Base-by-base conservation (phyloP, 805 yeast species). In the Ogataea nonfermentans region DNA sequence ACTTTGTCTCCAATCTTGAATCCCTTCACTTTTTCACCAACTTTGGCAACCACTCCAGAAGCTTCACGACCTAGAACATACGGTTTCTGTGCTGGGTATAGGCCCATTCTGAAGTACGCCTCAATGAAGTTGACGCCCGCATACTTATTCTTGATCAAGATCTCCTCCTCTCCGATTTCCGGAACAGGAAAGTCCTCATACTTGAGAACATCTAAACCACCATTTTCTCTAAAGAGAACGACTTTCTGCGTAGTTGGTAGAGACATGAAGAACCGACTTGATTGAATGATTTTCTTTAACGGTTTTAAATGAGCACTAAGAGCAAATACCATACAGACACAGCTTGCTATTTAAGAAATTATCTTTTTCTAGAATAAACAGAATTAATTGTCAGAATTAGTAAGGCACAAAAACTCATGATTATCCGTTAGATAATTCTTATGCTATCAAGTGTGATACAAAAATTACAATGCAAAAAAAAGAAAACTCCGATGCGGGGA, bases 111-210 rank as follows among this genome's bases (percentile, higher is more conserved):
- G 67, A 84, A 86, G 63, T 89, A 90, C 4, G 79, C 69, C 54
- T 90, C 97, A 48, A 88, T 83, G 67, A 76, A 84, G 53, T 88
- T 88, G 53, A 88, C 66, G 24, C 98, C 98, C 9, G 89, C 72
- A 51, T 76, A 88, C 40, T 67, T 71, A 69, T 84, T 85, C 62
- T 83, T 81, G 56, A 90, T 70, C 33, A 90, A 67, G 9, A 90
- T 57, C 44, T 87, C 86, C 37, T 71, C 68, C 3, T 67, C 71
- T 4, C 64, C 57, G 37, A 82, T 68, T 30, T 63, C 57, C 3
- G 95, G 95, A 5, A 81, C 74, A 4, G 81, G 78, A 25, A 65
- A 59, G 26, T 79, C 80, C 24, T 68, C 73, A 54, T 76, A 81
- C 51, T 76, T 65, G 30, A 86, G 62, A 4, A 75, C 83, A 24